Percentiles rank a stretch among this genome's conserved stretches.
Evolutionary conservation across 345 rosid genomes (phyloP).

Genomic region (Linum trigynum): DNA sequence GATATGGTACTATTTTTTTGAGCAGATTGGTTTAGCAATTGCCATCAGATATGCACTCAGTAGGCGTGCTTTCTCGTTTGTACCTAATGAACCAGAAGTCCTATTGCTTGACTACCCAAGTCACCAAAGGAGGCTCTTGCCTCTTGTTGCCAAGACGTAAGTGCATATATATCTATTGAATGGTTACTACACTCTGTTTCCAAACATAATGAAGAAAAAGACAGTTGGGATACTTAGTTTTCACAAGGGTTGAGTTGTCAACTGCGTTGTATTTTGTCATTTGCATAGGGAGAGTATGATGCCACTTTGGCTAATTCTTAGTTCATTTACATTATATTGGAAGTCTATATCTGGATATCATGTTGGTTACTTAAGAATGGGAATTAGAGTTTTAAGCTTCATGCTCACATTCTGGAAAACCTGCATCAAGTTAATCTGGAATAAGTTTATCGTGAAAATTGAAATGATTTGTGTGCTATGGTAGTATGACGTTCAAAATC

Average conservation of each 20-base stretch:
- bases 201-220: neutral
- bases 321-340: too few species aligned
- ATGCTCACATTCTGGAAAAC: too few species aligned
- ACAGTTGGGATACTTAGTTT: neutral
- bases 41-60: slow-evolving; percentile 76
- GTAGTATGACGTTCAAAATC: too few species aligned
- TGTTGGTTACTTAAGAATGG: too few species aligned
- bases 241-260: neutral
- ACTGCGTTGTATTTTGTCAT: neutral
- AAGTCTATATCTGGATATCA: too few species aligned
- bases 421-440: too few species aligned
- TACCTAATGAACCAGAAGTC: slow-evolving; percentile 68
- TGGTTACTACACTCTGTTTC: neutral
- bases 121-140: slow-evolving; percentile 85
- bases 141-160: slow-evolving; percentile 91
- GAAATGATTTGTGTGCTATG: too few species aligned
- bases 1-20: slow-evolving; percentile 5
- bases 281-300: too few species aligned
- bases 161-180: slow-evolving; percentile 13
- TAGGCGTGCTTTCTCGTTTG: slow-evolving; percentile 71
- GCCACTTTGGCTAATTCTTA: too few species aligned
- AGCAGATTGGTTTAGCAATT: slow-evolving; percentile 64
- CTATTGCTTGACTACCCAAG: slow-evolving; percentile 90
- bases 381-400: too few species aligned
- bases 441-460: too few species aligned